Evolutionary conservation across 345 rosid species (phyloP), one percentile per base, ranked within the genome.

Genomic region (Salix dunnii): DNA sequence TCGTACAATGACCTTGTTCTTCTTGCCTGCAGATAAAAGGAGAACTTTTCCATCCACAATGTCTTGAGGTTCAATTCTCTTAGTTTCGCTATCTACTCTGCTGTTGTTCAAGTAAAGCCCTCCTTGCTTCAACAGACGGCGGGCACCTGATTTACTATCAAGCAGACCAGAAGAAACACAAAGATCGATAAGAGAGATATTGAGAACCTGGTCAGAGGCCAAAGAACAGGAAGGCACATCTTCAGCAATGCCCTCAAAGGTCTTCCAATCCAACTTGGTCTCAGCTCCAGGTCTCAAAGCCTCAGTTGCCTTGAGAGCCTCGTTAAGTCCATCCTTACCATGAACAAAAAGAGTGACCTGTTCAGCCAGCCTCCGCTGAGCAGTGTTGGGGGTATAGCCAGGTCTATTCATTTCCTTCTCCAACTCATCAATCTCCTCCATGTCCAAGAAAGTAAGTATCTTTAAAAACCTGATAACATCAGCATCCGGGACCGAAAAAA

Each of bases 271-370:
- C 87, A 96, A 79, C 77, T 86, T 91, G 6, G 94, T 96, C 85
- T 91, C 96, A 21, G 96, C 89, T 80, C 97, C 99, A 21, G 98
- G 99, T 76, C 89, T 88, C 85, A 96, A 70, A 1, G 99, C 96
- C 80, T 95, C 93, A 64, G 99, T 93, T 64, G 97, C 98, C 84
- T 86, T 91, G 25, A 93, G 83, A 55, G 99, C 98, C 88, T 96
- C 99, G 18, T 67, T 86, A 75, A 96, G 88, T 68, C 98, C 97
- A 12, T 92, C 94, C 82, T 93, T 91, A 2, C 98, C 96, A 48
- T 96, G 99, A 72, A 96, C 98, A 78, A 96, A 96, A 42, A 87
- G 84, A 1, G 98, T 96, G 67, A 96, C 94, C 83, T 95, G 94
- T 82, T 91, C 96, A 16, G 99, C 98, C 51, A 95, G 97, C 82